Evolutionary conservation across 2,329 filamentous ascomycete genomes (phyloP), one percentile per base, ranked within the genome.

Genomic region (Curvularia eragrostidis): DNA sequence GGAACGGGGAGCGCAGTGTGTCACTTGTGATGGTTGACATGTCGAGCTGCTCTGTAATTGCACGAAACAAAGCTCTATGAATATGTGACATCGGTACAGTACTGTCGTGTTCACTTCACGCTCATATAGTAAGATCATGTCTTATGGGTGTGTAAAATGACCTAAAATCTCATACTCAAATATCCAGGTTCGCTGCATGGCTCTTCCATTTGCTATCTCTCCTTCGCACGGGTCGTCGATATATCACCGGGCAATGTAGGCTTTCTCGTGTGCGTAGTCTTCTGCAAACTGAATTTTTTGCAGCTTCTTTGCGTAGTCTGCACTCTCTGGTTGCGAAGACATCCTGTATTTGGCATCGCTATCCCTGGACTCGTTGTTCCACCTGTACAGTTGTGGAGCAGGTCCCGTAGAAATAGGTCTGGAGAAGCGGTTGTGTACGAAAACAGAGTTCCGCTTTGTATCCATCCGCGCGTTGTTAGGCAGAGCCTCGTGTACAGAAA

Each of bases 371-470:
- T 55, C 39, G 23, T 34, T 44, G 42, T 55, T 55, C 58, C 58
- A 61, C 24, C 58, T 54, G 23, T 58, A 58, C 26, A 61, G 24
- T 28, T 61, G 48, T 3, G 58, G 58, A 2, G 44, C 58, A 18
- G 43, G 21, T 9, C 47, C 51, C 13, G 38, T 56, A 12, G 61
- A 66, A 15, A 62, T 48, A 0, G 67, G 66, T 1, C 68, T 58
- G 3, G 59, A 81, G 71, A 83, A 83, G 46, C 82, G 79, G 64
- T 83, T 83, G 64, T 81, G 82, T 1, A 79, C 79, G 34, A 82
- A 76, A 49, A 82, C 52, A 19, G 61, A 67, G 30, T 57, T 58
- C 18, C 63, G 61, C 44, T 59, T 65, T 2, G 53, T 36, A 44
- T 80, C 77, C 13, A 63, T 68, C 9, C 75, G 70, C 0, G 79